Evolutionary conservation across 768 basidiomycete species (phyloP).

Genomic region (Suillus ampliporus): DNA sequence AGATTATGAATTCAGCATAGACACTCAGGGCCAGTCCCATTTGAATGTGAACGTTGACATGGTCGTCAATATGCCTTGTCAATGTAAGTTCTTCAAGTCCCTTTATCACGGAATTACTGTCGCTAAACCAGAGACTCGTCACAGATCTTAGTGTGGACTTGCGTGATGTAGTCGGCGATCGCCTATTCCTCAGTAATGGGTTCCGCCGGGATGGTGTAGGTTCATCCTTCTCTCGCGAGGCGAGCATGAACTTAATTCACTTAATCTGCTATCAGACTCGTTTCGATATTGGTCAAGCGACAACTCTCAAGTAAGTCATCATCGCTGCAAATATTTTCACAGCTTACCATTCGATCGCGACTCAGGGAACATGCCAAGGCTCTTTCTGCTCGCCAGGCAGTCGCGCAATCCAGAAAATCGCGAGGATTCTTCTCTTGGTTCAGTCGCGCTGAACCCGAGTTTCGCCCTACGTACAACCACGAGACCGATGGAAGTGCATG

Average conservation of each 20-base stretch:
- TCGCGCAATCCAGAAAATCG: slow-evolving; percentile 75
- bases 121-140: not conserved
- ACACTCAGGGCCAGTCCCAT: slow-evolving; percentile 59
- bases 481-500: slow-evolving; percentile 76
- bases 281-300: slow-evolving; percentile 86
- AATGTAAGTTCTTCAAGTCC: slow-evolving; percentile 64
- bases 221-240: slow-evolving; percentile 14
- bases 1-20: slow-evolving; percentile 88
- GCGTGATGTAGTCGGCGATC: slow-evolving; percentile 92
- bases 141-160: slow-evolving; percentile 87
- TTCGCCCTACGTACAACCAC: slow-evolving; percentile 77
- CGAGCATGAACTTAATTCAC: slow-evolving; percentile 3
- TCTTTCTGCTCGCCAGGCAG: slow-evolving; percentile 71
- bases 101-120: not conserved
- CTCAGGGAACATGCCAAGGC: slow-evolving; percentile 64
- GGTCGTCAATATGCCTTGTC: slow-evolving; percentile 91
- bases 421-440: slow-evolving; percentile 75
- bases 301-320: slow-evolving; percentile 58
- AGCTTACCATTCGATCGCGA: not conserved
- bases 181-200: slow-evolving; percentile 79
- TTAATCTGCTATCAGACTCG: slow-evolving; percentile 51
- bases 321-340: no score
- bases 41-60: slow-evolving; percentile 92
- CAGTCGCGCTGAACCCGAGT: slow-evolving; percentile 47
- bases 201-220: slow-evolving; percentile 86